Conservation (phyloP, 768 basidiomycete species). For the Clitopilus passeckerianus region DNA sequence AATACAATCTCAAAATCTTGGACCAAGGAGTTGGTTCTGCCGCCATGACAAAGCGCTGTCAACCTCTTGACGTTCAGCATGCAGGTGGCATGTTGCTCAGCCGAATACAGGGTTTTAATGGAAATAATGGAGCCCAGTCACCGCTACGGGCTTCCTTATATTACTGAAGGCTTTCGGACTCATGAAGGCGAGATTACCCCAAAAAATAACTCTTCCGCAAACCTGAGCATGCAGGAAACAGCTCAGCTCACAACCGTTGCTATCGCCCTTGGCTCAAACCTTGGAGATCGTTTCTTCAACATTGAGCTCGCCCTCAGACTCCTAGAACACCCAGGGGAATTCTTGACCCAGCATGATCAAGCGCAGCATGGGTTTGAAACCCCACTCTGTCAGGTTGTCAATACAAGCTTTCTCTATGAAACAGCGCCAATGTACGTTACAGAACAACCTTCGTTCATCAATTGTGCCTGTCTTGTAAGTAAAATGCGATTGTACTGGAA, state of each 20-base stretch:
- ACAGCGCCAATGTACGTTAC: conserved; percentile 94
- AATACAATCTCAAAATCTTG: too few species aligned
- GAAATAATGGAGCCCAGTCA: too few species aligned
- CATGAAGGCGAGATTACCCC: too few species aligned
- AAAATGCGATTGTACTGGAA: background rate
- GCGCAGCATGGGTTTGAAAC: conserved; percentile 8
- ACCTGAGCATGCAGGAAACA: too few species aligned
- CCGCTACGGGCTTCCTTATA: too few species aligned
- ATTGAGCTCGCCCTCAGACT: conserved; percentile 73
- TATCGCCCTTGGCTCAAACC: conserved; percentile 85
- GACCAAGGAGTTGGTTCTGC: too few species aligned
- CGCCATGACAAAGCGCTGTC: background rate
- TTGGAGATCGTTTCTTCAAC: conserved; percentile 82
- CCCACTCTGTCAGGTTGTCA: conserved; percentile 39
- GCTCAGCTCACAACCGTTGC: conserved; percentile 28
- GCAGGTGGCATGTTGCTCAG: background rate
- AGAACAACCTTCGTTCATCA: conserved; percentile 85
- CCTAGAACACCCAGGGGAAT: conserved; percentile 47
- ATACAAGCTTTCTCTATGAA: conserved; percentile 91
- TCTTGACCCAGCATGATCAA: conserved; percentile 15
- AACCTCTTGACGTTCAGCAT: background rate
- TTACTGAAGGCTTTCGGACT: too few species aligned
- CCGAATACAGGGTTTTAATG: background rate
- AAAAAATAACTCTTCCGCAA: too few species aligned
- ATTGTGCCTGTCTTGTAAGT: conserved; percentile 86